These are phyloP conservation scores for Fusarium annulatum DNA, from an alignment of 2,329 filamentous ascomycete species.

Conservation along the genomic window DNA sequence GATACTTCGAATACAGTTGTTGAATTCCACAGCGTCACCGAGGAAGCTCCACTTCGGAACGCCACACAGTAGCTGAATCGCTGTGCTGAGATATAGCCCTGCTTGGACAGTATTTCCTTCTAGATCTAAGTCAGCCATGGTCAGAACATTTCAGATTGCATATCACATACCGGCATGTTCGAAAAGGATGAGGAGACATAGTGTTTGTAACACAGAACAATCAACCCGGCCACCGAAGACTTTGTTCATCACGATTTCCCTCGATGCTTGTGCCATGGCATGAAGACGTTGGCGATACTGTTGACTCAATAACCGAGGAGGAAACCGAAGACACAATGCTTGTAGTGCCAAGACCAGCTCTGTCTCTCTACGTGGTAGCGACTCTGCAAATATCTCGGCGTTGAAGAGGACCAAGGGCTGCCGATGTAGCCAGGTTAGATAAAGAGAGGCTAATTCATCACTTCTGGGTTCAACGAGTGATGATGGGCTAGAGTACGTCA, in stretches of 20 bases:
- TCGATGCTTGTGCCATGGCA: neutral
- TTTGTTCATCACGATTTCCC: neutral
- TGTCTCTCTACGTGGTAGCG: neutral
- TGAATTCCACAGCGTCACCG: neutral
- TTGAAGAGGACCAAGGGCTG: neutral
- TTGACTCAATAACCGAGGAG: neutral
- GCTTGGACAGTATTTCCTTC: neutral
- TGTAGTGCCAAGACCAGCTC: neutral
- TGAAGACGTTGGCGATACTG: neutral
- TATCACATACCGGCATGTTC: neutral
- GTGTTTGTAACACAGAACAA: neutral
- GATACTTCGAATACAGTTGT: neutral
- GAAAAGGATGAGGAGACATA: neutral
- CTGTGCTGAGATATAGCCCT: neutral
- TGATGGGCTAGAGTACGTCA: neutral
- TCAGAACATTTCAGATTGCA: fast-evolving
- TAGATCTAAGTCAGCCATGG: neutral
- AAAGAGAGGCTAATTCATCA: neutral
- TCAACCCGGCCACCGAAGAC: neutral
- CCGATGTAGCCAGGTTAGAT: neutral
- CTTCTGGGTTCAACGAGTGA: neutral
- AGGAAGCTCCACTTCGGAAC: fast-evolving
- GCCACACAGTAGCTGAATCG: neutral
- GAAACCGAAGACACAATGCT: neutral
- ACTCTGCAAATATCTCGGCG: neutral